Evolutionary conservation across 352 stramenopile genomes (phyloP), one percentile per base, ranked within the genome.

Genomic region (Aphanomyces euteiches): DNA sequence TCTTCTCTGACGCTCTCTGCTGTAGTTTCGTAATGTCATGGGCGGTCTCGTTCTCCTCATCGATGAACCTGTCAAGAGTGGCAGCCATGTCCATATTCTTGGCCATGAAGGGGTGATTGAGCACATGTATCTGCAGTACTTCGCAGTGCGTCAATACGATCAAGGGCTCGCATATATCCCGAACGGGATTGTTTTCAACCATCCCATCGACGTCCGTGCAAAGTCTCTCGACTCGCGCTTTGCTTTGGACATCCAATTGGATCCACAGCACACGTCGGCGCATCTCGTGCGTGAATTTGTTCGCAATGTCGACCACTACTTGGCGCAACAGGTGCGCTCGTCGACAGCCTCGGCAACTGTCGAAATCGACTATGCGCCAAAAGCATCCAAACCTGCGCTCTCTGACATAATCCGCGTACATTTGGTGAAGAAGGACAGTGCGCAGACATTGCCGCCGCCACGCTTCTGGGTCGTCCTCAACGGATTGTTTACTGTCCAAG

Each of bases 1-100:
- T 66, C 67, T n/a, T 67, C 6, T 37, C 47, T 28, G 19, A 67
- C 7, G 69, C 64, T 65, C 63, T 66, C 34, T 45, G 41, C 38
- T 38, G n/a, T 67, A 93, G 87, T 74, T 92, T 39, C 91, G 91
- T 53, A 95, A 95, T 70, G 88, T 90, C 15, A 89, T 95, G 77
- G 87, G 87, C 41, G 87, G 87, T 8, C 70, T 95, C 12, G 86
- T 93, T 73, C 79, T 84, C 43, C 76, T 95, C 57, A 77, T 92
- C 48, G 87, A 95, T 38, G 87, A 95, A 61, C 85, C 91, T 74
- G 81, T 95, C 72, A 90, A 90, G 56, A 91, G 80, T 67, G 87
- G 87, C 12, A 76, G 77, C 15, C 84, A 93, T 60, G 78, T 95
- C 5, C 78, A 77, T 7, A 90, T 95, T 47, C 79, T 87, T 45